Conservation (phyloP, 441 rosid genomes). For the Populus tomentosa region DNA sequence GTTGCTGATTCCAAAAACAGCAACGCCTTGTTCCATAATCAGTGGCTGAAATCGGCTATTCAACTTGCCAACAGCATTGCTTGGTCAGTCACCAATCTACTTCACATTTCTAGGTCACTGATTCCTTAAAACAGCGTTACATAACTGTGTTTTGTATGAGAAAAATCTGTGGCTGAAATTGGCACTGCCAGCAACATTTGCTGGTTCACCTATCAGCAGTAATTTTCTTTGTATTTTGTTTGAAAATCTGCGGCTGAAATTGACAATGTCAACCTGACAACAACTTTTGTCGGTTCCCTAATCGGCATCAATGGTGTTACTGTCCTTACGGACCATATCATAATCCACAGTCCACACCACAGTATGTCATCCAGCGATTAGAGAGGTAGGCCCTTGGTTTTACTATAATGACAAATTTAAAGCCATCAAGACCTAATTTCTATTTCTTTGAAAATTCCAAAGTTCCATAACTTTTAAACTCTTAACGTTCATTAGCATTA, state of each 20-base stretch:
- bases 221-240: neutral
- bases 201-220: neutral
- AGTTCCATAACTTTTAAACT: neutral
- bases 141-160: neutral
- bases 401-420: neutral
- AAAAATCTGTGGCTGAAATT: neutral
- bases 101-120: neutral
- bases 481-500: too few species aligned
- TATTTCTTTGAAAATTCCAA: neutral
- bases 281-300: neutral
- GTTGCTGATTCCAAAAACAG: neutral
- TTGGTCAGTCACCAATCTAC: neutral
- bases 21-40: neutral
- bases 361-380: neutral
- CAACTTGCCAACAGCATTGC: neutral
- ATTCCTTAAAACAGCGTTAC: neutral
- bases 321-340: neutral
- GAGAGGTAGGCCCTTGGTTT: too few species aligned
- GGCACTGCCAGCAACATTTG: neutral
- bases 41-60: neutral
- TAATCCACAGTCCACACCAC: neutral
- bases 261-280: neutral
- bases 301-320: neutral
- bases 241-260: neutral
- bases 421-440: neutral